phyloP scores from a whole-genome alignment of 2,329 filamentous ascomycete genomes.

The Colletotrichum destructivum region DNA sequence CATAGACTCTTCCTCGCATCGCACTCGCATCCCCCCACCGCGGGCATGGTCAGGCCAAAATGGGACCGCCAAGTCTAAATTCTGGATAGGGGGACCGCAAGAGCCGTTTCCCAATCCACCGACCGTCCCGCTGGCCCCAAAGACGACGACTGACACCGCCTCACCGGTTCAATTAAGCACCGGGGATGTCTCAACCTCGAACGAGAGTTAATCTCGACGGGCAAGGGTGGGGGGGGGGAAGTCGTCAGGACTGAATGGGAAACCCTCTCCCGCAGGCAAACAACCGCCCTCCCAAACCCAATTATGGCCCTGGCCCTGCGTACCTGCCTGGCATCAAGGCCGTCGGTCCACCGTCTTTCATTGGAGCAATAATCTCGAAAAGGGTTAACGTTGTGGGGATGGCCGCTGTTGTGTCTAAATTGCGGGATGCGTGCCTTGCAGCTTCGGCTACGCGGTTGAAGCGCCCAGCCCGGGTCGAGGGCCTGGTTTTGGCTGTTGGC shows the following conservation, averaged over 20 bases:
- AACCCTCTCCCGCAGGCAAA: constrained; percentile 1
- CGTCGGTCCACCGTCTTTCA: constrained; percentile 1
- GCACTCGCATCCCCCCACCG: constrained; percentile 1
- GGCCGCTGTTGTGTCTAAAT: constrained; percentile 39
- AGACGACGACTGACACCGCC: constrained; percentile 11
- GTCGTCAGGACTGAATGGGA: not conserved
- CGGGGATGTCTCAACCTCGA: not conserved
- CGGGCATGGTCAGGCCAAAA: constrained; percentile 25
- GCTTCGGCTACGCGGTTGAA: constrained; percentile 17
- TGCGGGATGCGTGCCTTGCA: constrained; percentile 41
- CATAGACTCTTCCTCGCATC: not conserved
- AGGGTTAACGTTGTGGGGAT: constrained; percentile 32
- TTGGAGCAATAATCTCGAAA: constrained; percentile 40
- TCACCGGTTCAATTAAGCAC: constrained; percentile 18
- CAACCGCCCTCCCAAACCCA: not conserved
- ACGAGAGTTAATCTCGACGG: constrained; percentile 30
- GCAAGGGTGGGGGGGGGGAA: not conserved
- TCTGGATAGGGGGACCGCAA: constrained; percentile 31
- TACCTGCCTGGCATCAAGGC: constrained; percentile 1
- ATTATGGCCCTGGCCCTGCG: not conserved
- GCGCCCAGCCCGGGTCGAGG: constrained; percentile 1
- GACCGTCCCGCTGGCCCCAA: constrained; percentile 23
- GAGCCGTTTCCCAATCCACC: not conserved
- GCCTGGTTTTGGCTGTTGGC: not conserved
- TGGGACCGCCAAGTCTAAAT: constrained; percentile 28